Base-by-base conservation (phyloP, 2,329 filamentous ascomycete genomes). In the Torrubiella hemipterigena region DNA sequence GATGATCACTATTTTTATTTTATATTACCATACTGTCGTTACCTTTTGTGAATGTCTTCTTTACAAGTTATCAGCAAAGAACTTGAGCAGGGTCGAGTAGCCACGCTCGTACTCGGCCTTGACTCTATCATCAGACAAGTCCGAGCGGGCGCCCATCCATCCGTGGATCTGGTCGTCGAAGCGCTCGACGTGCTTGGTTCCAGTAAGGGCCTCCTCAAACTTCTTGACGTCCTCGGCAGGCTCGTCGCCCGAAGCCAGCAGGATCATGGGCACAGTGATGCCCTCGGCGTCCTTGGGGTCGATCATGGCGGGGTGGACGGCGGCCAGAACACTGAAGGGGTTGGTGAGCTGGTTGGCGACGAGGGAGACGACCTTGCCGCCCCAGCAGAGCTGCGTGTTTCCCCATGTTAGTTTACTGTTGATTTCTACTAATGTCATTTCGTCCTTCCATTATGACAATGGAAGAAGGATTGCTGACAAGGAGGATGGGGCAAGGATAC, bases 181-280 rank as follows among this genome's bases (percentile, higher is more conserved):
- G n/a, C 51, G 73, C 59, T 82, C 76, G 32, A 80, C 67, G 39
- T 75, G 65, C 45, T 74, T 73, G 35, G 67, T 54, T 3, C 58
- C 66, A 17, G 54, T 58, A 31, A 81, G 60, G 8, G 56, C 58
- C n/a, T 58, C 51, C 47, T 70, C 61, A 38, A 72, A 75, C 48
- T 69, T 59, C 50, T 70, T 56, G 24, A 77, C 67, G 23, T 62
- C 63, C 4, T 69, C 66, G 1, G 51, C 56, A 4, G 59, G 50
- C 59, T 82, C 74, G 41, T 83, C 78, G 46, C 68, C 68, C 20
- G 76, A 81, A 1, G 79, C 76, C 2, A 84, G 61, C 43, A 81
- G 42, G 33, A 66, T 60, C 24, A 79, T 55, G 2, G 79, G 79
- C 7, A 80, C 60, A 32, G 64, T 70, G 51, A 82, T 63, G 7